These are phyloP conservation scores for Crithidia fasciculata DNA, from an alignment of 208 protist genomes.

Conservation along the genomic window DNA sequence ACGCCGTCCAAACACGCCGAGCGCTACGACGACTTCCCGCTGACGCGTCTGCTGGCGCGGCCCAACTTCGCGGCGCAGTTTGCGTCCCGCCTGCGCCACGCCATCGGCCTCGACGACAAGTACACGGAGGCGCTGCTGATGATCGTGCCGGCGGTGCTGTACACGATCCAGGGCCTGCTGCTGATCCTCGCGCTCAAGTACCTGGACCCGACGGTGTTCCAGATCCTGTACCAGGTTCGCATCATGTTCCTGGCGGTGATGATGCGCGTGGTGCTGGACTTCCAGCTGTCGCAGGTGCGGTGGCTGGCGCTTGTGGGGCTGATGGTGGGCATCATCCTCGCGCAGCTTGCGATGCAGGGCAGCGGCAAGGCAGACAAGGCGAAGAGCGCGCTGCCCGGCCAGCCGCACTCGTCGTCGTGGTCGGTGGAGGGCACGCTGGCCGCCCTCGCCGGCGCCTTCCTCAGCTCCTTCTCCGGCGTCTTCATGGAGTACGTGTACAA, in stretches of 20 bases:
- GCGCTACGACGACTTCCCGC: too few species aligned
- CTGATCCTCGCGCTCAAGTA: conserved; percentile 48
- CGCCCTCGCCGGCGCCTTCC: conserved; percentile 32
- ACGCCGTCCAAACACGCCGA: background rate
- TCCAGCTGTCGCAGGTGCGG: conserved; percentile 40
- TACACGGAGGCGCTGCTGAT: conserved; percentile 48
- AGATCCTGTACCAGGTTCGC: conserved; percentile 66
- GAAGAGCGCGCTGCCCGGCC: too few species aligned
- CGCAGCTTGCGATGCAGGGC: conserved; percentile 40
- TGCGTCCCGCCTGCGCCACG: conserved; percentile 19
- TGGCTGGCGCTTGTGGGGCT: conserved; percentile 57
- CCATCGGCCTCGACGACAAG: conserved; percentile 22
- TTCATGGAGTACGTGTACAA: conserved; percentile 71
- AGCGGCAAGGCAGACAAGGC: conserved; percentile 2
- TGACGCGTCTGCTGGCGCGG: background rate
- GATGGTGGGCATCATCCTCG: conserved; percentile 40
- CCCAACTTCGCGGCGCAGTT: background rate
- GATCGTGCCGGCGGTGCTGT: conserved; percentile 54
- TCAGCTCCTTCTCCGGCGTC: conserved; percentile 63
- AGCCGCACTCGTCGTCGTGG: conserved; percentile 4
- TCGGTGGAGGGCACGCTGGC: conserved; percentile 40
- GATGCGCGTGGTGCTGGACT: conserved; percentile 32
- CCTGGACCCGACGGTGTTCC: conserved; percentile 65
- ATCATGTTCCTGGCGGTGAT: conserved; percentile 62
- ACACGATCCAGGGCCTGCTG: conserved; percentile 62